Evolutionary conservation across 352 stramenopile species (phyloP), one percentile per base, ranked within the genome.

Genomic region (Thraustotheca clavata): DNA sequence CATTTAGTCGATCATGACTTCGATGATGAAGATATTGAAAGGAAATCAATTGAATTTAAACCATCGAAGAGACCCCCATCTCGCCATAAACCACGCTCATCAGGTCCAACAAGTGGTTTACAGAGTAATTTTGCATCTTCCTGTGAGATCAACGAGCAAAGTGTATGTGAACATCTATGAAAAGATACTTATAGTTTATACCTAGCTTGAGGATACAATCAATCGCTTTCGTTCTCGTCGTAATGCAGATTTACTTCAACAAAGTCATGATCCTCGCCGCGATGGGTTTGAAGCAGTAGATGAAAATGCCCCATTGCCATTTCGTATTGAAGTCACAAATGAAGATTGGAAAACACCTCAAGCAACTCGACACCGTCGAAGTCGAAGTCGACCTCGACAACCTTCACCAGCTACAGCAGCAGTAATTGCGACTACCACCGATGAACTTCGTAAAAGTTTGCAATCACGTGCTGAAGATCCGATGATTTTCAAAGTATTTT

Each of bases 231-330:
- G 57, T 24, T 38, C 57, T n/a, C 57, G 57, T n/a, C 57, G 57
- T 14, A 22, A 14, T 14, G 52, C 52, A 4, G 50, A 60, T 12
- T 49, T 16, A 18, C 57, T n/a, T 3, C 20, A 27, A 22, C 57
- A 65, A 27, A 54, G 38, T 35, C 82, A 93, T 49, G 80, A 90
- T 48, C 84, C 84, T 0, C 88, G 82, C 52, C 88, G 72, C 0
- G 84, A 93, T 34, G 84, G 84, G 0, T 93, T 93, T 61, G 75
- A 83, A 0, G 80, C 88, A 0, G 78, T 93, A 0, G 84, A 93
- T 27, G 84, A 93, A 54, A 89, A 74, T 8, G 75, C 91, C 3
- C 84, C 84, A 0, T 77, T 80, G 3, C 84, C 84, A n/a, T 93
- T 93, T 49, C 71, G 76, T 7, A 89, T 93, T 24, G 69, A 93